phyloP scores from a whole-genome alignment of 768 basidiomycete genomes.

The Boletus vinaceobasis region DNA sequence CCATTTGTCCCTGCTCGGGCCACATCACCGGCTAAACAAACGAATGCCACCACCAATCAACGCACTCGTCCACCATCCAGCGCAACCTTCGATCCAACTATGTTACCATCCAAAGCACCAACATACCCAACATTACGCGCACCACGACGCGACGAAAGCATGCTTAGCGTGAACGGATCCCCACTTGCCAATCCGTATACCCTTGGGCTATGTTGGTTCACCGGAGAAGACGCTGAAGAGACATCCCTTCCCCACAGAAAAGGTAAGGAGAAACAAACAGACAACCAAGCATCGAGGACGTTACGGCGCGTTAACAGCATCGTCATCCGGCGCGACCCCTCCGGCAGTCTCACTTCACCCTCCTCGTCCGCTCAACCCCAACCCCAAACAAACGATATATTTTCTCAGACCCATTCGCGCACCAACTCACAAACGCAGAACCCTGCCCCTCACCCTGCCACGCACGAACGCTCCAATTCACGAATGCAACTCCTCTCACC shows the following conservation, averaged over 20 bases:
- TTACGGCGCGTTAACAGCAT: constrained; percentile 54
- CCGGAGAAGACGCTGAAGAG: constrained; percentile 31
- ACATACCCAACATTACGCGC: constrained; percentile 51
- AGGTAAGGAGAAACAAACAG: constrained; percentile 25
- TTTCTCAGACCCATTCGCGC: constrained; percentile 38
- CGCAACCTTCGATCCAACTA: constrained; percentile 67
- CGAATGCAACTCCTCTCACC: constrained; percentile 19
- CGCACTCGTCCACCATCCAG: constrained; percentile 51
- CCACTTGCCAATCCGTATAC: constrained; percentile 77
- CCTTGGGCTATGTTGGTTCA: constrained; percentile 61
- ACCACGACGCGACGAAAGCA: constrained; percentile 70
- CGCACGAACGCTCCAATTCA: constrained; percentile 46
- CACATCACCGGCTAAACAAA: constrained; percentile 52
- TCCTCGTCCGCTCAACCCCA: constrained; percentile 23
- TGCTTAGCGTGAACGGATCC: constrained; percentile 81
- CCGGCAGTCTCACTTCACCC: constrained; percentile 36
- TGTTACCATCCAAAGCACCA: constrained; percentile 44
- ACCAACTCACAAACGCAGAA: constrained; percentile 50
- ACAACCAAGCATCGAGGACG: constrained; percentile 9
- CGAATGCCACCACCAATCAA: neutral
- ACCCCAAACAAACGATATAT: constrained; percentile 18
- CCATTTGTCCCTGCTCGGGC: constrained; percentile 34
- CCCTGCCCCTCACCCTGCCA: neutral
- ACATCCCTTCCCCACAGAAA: constrained; percentile 12
- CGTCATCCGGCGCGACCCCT: constrained; percentile 57